These are phyloP conservation scores for Canavalia ensiformis DNA, from an alignment of 306 rosid genomes.

Conservation along the genomic window DNA sequence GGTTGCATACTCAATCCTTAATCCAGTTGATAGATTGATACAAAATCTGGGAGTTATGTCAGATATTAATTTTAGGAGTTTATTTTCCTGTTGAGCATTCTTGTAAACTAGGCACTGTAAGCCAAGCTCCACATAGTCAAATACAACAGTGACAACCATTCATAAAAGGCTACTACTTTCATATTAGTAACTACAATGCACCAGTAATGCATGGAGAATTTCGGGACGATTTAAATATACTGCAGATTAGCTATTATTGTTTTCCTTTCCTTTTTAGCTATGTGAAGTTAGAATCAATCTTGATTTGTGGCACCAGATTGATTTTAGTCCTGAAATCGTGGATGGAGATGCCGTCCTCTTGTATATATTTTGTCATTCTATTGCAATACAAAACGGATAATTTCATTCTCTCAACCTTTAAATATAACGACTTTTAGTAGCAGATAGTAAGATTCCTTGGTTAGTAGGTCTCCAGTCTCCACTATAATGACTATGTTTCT, in stretches of 20 bases:
- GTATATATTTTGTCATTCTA: not conserved
- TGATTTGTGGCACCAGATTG: not conserved
- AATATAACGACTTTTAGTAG: constrained; percentile 6
- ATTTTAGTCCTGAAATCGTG: not conserved
- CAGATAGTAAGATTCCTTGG: constrained; percentile 8
- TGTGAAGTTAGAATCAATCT: not conserved
- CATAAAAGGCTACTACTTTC: too few species aligned
- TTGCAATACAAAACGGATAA: constrained; percentile 24
- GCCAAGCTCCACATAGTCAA: too few species aligned
- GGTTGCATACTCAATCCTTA: not conserved
- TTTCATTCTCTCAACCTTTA: constrained; percentile 30
- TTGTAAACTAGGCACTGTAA: not conserved
- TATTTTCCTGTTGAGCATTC: not conserved
- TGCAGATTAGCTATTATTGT: not conserved
- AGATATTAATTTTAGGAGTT: constrained; percentile 15
- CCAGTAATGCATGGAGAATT: too few species aligned
- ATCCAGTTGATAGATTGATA: not conserved
- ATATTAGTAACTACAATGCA: too few species aligned
- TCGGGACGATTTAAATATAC: too few species aligned
- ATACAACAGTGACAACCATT: too few species aligned
- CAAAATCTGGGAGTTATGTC: not conserved
- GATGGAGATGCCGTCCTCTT: constrained; percentile 20
- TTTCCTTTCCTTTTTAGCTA: not conserved
- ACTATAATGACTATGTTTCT: not conserved
- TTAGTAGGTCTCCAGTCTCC: not conserved